These are phyloP conservation scores for Fonsecaea monophora DNA, from an alignment of 2,329 filamentous ascomycete species.

Conservation along the genomic window DNA sequence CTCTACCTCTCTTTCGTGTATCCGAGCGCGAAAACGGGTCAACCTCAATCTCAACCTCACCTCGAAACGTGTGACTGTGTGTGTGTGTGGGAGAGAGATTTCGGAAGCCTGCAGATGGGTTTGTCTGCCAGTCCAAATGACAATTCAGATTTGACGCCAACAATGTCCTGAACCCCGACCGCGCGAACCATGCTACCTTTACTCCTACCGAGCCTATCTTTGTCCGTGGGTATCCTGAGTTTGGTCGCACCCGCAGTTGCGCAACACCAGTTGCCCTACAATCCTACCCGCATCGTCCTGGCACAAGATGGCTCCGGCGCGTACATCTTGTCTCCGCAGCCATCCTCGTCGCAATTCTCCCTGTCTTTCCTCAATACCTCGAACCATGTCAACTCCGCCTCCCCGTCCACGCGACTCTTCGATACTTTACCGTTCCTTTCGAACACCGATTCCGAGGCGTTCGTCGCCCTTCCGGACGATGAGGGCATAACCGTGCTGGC, in stretches of 20 bases:
- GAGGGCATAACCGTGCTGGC: constrained; percentile 76
- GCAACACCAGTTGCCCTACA: constrained; percentile 73
- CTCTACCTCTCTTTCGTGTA: not conserved
- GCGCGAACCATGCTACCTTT: constrained; percentile 28
- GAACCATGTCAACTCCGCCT: constrained; percentile 58
- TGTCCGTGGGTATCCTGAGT: constrained; percentile 29
- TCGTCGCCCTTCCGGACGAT: constrained; percentile 65
- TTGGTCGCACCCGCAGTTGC: constrained; percentile 41
- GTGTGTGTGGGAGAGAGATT: not conserved
- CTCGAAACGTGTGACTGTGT: not conserved
- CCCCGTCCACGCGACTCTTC: constrained; percentile 48
- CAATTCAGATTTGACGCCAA: constrained; percentile 22
- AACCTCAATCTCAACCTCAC: constrained; percentile 12
- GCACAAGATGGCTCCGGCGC: constrained; percentile 61
- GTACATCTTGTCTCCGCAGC: constrained; percentile 72
- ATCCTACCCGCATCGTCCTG: constrained; percentile 74
- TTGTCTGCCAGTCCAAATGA: constrained; percentile 32
- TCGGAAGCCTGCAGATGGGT: constrained; percentile 35
- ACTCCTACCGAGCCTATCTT: constrained; percentile 18
- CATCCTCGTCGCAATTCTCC: constrained; percentile 55
- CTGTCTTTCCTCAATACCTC: constrained; percentile 73
- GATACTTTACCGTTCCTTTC: constrained; percentile 68
- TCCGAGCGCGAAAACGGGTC: constrained; percentile 17
- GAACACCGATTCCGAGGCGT: constrained; percentile 60
- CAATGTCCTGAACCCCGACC: constrained; percentile 32